A percentile compares a stretch with the other conserved stretches of the same genome.
These are phyloP conservation scores for Taphrina sp. DNA, from an alignment of 1,139 yeast genomes.

Conservation along the genomic window DNA sequence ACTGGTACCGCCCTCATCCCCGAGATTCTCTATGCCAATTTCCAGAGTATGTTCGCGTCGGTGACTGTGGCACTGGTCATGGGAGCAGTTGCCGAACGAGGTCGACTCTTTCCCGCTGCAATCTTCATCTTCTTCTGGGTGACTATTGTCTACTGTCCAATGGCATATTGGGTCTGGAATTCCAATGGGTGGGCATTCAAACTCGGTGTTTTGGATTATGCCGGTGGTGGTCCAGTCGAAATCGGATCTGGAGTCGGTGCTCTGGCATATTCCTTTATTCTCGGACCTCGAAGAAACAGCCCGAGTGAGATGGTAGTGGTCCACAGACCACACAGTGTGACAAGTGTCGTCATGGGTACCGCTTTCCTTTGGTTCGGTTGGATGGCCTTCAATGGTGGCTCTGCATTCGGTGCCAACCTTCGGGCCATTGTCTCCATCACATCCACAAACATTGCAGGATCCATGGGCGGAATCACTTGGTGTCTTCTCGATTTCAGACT, in stretches of 20 bases:
- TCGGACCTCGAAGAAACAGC: constrained; percentile 66
- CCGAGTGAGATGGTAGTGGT: constrained; percentile 71
- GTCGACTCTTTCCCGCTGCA: constrained; percentile 80
- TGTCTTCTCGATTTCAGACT: constrained; percentile 81
- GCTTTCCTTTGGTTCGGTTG: constrained; percentile 67
- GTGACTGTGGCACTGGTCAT: constrained; percentile 88
- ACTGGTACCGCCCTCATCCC: constrained; percentile 59
- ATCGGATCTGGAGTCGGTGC: constrained; percentile 89
- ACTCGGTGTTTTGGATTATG: constrained; percentile 92
- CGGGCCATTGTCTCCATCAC: constrained; percentile 79
- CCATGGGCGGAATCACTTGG: constrained; percentile 92
- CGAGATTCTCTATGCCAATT: constrained; percentile 76
- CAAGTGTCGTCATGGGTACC: constrained; percentile 79
- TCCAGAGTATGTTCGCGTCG: constrained; percentile 87
- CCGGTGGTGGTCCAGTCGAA: constrained; percentile 98
- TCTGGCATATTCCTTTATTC: constrained; percentile 63
- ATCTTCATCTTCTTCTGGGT: constrained; percentile 84
- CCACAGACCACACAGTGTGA: constrained; percentile 91
- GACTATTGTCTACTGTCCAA: constrained; percentile 87
- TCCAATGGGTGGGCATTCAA: constrained; percentile 86
- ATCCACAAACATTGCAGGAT: constrained; percentile 88
- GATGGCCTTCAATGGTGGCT: constrained; percentile 74
- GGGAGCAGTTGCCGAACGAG: constrained; percentile 95
- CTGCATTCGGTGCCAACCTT: constrained; percentile 62
- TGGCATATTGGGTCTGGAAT: constrained; percentile 95